Base-by-base conservation (phyloP, 306 rosid genomes). In the Castanea mollissima region DNA sequence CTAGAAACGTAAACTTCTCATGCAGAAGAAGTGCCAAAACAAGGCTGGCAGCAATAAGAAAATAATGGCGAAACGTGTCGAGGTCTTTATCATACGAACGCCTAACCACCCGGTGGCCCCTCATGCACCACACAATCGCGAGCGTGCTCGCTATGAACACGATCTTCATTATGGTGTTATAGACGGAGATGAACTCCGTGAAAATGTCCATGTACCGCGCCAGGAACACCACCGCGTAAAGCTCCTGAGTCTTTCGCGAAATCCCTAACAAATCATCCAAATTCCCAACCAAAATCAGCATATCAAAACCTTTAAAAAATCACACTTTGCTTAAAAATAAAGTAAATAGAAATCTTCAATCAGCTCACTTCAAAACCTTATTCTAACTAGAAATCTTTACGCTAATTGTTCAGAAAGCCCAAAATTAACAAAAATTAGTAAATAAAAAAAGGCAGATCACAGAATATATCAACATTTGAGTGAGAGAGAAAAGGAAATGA, bases 221-320 rank as follows among this genome's bases (percentile, higher is more conserved):
- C 85, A 95, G 27, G 77, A 95, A 95, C 76, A 95, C 98, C 23
- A 91, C 60, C 6, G 93, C 97, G 21, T 90, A 90, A 1, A 95
- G 92, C 84, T 93, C 98, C 87, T 95, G 99, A n/a, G 99, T 93
- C 87, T 95, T 95, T 1, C 89, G 93, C 51, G 99, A 95, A 86
- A 95, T 75, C 64, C 99, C 99, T 95, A 51, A 78, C 76, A 46
- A 41, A 34, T 46, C 21, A n/a, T n/a, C n/a, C n/a, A n/a, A n/a
- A n/a, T n/a, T n/a, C n/a, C n/a, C n/a, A 49, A 9, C 54, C 35
- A 23, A 69, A 51, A 63, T 78, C 52, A 69, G 60, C 44, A 1
- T 62, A 41, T 20, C 27, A 13, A 75, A 58, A 9, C 19, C 55
- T 46, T 23, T 0, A 3, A 10, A 58, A 51, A 51, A 51, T 38